phyloP scores from a whole-genome alignment of 1,139 yeast species.

The Geotrichum carabidarum region DNA sequence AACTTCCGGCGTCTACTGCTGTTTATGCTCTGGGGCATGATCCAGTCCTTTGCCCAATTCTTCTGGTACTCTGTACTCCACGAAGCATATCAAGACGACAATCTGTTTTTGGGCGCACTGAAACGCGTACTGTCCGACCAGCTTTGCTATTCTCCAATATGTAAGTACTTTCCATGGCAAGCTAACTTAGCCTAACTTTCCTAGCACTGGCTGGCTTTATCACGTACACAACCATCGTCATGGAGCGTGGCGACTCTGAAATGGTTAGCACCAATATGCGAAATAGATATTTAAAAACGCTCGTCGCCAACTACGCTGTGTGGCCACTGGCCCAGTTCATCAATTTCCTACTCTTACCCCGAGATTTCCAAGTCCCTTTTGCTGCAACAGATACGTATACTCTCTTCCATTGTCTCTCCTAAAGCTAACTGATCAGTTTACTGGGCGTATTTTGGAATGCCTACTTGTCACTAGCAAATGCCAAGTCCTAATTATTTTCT shows the following conservation, averaged over 20 bases:
- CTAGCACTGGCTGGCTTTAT: conserved; percentile 66
- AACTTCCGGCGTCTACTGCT: conserved; percentile 69
- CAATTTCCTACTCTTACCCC: conserved; percentile 77
- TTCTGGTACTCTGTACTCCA: conserved; percentile 86
- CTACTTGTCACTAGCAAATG: conserved; percentile 51
- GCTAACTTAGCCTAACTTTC: not conserved
- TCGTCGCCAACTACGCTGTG: conserved; percentile 73
- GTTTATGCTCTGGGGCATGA: conserved; percentile 76
- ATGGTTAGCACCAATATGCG: conserved; percentile 61
- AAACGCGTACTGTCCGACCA: conserved; percentile 89
- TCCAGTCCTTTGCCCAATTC: conserved; percentile 77
- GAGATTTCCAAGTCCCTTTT: conserved; percentile 81
- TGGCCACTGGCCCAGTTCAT: conserved; percentile 95
- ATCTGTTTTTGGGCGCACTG: conserved; percentile 73
- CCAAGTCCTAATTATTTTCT: conserved; percentile 1
- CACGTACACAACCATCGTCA: conserved; percentile 73
- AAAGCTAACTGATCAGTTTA: not conserved
- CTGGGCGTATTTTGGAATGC: conserved; percentile 92
- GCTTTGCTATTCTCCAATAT: conserved; percentile 79
- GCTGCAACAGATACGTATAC: conserved; percentile 52
- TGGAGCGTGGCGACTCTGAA: conserved; percentile 67
- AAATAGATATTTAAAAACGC: conserved; percentile 65
- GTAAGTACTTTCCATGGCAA: conserved; percentile 9
- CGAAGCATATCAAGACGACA: conserved; percentile 64
- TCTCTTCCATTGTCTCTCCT: not conserved